Percentiles rank a stretch among this genome's conserved stretches.
phyloP scores from a whole-genome alignment of 306 rosid species.

The Ziziphus jujuba region DNA sequence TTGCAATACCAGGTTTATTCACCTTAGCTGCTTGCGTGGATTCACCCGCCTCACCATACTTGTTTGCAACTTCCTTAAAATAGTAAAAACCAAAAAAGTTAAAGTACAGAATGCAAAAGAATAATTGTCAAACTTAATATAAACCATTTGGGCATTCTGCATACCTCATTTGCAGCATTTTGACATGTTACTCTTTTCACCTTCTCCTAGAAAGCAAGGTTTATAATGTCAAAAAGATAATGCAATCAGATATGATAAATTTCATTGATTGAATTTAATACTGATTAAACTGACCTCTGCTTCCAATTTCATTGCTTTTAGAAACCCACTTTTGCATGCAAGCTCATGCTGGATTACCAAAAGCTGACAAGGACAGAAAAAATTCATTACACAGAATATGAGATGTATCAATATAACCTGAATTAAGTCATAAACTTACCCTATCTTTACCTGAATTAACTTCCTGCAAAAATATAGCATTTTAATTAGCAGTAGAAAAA shows the following conservation, averaged over 20 bases:
- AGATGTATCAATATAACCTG: conserved; percentile 9
- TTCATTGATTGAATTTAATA: conserved; percentile 15
- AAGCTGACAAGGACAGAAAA: conserved; percentile 46
- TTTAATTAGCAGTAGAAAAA: background rate
- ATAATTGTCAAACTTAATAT: background rate
- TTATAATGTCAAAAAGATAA: conserved; percentile 23
- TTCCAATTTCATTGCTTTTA: conserved; percentile 44
- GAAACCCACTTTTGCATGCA: conserved; percentile 68
- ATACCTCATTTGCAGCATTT: conserved; percentile 40
- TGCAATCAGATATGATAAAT: conserved; percentile 8
- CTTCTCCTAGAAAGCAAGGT: conserved; percentile 33
- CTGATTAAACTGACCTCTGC: conserved; percentile 50
- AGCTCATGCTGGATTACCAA: conserved; percentile 69
- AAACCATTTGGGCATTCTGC: conserved; percentile 13
- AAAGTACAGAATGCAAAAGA: conserved; percentile 15
- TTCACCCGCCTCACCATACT: conserved; percentile 36
- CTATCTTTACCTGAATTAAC: conserved; percentile 63
- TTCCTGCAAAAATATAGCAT: conserved; percentile 52
- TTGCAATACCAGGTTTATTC: conserved; percentile 25
- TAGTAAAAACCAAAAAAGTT: conserved; percentile 15
- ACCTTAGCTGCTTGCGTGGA: conserved; percentile 31
- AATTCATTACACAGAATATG: background rate
- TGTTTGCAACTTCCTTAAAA: conserved; percentile 37
- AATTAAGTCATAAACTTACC: conserved; percentile 52
- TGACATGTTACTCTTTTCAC: conserved; percentile 28